phyloP scores from a whole-genome alignment of 768 basidiomycete genomes.

The Pleurotus sapidus region DNA sequence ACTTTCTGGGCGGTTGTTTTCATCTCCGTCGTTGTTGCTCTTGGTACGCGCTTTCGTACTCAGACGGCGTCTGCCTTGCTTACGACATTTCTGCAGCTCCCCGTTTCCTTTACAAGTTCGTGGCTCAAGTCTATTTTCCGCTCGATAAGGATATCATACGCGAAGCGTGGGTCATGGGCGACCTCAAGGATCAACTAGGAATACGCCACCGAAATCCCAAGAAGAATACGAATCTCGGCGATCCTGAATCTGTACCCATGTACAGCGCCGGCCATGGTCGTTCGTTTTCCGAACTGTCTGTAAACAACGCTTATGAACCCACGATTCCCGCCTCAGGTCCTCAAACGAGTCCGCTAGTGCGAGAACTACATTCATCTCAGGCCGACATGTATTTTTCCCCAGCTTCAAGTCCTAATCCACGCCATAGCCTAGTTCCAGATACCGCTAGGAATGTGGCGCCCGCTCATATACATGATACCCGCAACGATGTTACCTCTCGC shows the following conservation, averaged over 20 bases:
- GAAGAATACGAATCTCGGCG: slow-evolving; percentile 29
- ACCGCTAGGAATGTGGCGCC: slow-evolving; percentile 2
- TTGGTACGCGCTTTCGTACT: slow-evolving; percentile 46
- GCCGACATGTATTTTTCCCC: slow-evolving; percentile 48
- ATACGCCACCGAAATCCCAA: slow-evolving; percentile 60
- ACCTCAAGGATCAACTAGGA: slow-evolving; percentile 80
- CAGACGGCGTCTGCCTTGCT: background rate
- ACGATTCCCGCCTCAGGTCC: slow-evolving; percentile 20
- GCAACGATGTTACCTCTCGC: background rate
- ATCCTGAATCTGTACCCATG: slow-evolving; percentile 65
- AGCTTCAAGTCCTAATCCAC: slow-evolving; percentile 9
- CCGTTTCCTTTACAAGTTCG: slow-evolving; percentile 74
- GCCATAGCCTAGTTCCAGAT: slow-evolving; percentile 13
- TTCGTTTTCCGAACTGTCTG: slow-evolving; percentile 57
- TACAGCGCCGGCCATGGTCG: slow-evolving; percentile 61
- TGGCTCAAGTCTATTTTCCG: slow-evolving; percentile 69
- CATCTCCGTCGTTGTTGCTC: slow-evolving; percentile 64
- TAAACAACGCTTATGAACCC: slow-evolving; percentile 46
- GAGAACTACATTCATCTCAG: slow-evolving; percentile 37
- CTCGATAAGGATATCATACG: slow-evolving; percentile 89
- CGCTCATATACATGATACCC: background rate
- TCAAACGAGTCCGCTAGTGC: slow-evolving; percentile 21
- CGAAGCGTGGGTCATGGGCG: slow-evolving; percentile 86
- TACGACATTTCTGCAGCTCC: slow-evolving; percentile 50
- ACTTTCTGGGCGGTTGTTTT: slow-evolving; percentile 84